A percentile compares a stretch with the other conserved stretches of the same genome.
These are phyloP conservation scores for Umbelopsis isabellina DNA, from an alignment of 192 early-diverging fungal species.

Conservation along the genomic window DNA sequence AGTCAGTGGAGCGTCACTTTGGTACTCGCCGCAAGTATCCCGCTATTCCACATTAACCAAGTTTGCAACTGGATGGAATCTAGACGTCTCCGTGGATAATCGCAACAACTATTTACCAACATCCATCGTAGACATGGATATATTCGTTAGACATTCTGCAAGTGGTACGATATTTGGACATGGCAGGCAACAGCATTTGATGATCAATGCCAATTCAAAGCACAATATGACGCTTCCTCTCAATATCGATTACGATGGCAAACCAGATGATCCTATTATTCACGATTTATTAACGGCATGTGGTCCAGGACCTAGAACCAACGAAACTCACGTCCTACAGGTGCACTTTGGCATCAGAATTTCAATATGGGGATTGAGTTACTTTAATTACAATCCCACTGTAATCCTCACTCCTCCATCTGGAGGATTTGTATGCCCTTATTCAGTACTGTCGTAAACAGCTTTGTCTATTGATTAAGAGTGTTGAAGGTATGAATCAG, in stretches of 20 bases:
- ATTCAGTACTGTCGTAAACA: neutral
- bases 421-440: slow-evolving; percentile 39
- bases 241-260: neutral
- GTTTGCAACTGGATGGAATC: neutral
- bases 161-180: slow-evolving; percentile 1
- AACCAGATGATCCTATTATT: slow-evolving; percentile 3
- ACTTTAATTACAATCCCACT: slow-evolving; percentile 38
- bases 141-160: neutral
- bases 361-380: slow-evolving; percentile 33
- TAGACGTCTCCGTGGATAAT: neutral
- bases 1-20: neutral
- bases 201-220: neutral
- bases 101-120: slow-evolving; percentile 3
- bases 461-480: neutral
- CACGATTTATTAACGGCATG: neutral
- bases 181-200: neutral
- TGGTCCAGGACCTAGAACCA: slow-evolving; percentile 9
- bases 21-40: neutral
- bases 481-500: neutral
- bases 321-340: slow-evolving; percentile 23
- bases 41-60: neutral
- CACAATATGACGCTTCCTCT: neutral
- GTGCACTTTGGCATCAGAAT: slow-evolving; percentile 39
- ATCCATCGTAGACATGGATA: neutral
- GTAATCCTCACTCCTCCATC: slow-evolving; percentile 36